Evolutionary conservation across 2,329 filamentous ascomycete species (phyloP).

Genomic region (Gremmenia infestans): DNA sequence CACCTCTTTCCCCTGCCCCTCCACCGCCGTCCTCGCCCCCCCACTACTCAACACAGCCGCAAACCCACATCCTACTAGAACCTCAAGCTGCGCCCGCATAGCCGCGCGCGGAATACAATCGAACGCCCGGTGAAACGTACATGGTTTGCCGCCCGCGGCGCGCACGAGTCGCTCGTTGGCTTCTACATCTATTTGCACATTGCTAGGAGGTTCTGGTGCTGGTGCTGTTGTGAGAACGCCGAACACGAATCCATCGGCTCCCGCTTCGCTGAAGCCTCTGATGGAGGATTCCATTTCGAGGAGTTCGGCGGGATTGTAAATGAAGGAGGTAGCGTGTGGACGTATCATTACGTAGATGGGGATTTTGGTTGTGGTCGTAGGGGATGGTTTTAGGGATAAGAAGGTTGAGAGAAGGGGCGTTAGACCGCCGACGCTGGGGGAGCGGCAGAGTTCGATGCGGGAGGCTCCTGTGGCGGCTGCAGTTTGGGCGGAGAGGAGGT

Average conservation of each 20-base stretch:
- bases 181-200: conserved; percentile 34
- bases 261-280: conserved; percentile 27
- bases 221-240: conserved; percentile 37
- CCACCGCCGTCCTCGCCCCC: conserved; percentile 21
- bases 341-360: conserved; percentile 51
- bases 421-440: conserved; percentile 37
- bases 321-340: conserved; percentile 42
- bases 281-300: conserved; percentile 40
- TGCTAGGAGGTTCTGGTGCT: too few species aligned
- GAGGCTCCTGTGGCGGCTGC: conserved; percentile 41
- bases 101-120: conserved; percentile 33
- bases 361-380: conserved; percentile 17
- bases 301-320: conserved; percentile 39
- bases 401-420: conserved; percentile 32
- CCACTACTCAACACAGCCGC: conserved; percentile 45
- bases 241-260: conserved; percentile 47
- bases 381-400: conserved; percentile 21
- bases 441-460: conserved; percentile 46
- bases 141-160: conserved; percentile 37
- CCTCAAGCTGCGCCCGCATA: conserved; percentile 11
- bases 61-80: conserved; percentile 37
- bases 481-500: conserved; percentile 35
- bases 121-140: conserved; percentile 52
- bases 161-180: conserved; percentile 39
- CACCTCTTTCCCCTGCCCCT: conserved; percentile 10